Base-by-base conservation (phyloP, 2,329 filamentous ascomycete species). In the Rhinocladiella mackenziei region DNA sequence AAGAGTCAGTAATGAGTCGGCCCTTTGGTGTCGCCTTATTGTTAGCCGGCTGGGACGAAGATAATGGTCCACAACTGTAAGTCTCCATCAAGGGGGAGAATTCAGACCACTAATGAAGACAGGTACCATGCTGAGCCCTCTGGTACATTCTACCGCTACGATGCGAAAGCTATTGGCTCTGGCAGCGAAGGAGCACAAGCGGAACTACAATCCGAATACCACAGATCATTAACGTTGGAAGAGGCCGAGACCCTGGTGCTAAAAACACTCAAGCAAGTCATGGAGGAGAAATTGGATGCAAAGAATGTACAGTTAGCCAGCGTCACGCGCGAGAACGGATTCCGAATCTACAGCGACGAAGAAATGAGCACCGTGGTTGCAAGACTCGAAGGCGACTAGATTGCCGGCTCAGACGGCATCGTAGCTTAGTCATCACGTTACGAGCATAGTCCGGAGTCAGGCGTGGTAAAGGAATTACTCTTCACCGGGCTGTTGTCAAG, bases 221-320 rank as follows among this genome's bases (percentile, higher is more conserved):
- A 98, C 75, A 94, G 94, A 79, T 97, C 91, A 45, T 77, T 98
- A 53, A 95, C 89, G 30, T 83, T 98, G 52, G 74, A 78, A 45
- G 92, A 98, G 64, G 92, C 92, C 46, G 92, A 98, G 73, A 92
- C 89, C 3, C 73, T 98, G 56, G 89, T 95, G 39, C 75, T 98
- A 62, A 97, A 97, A 80, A 98, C 92, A 26, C 70, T 98, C 66
- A 98, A 97, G 78, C 92, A 98, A 73, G 92, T 98, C 58, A 98
- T 98, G 92, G 92, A 98, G 73, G 92, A 98, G 81, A 98, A 98
- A 75, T 77, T 98, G 50, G 92, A 98, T 66, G 80, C 89, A 54
- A 98, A 98, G 80, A 98, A 98, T 64, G 92, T 98, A 56, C 92
- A 98, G 74, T 71, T 98, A 58, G 92, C 92, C 41, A 97, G 91